phyloP scores from a whole-genome alignment of 441 rosid genomes.

The Erodium trifolium region DNA sequence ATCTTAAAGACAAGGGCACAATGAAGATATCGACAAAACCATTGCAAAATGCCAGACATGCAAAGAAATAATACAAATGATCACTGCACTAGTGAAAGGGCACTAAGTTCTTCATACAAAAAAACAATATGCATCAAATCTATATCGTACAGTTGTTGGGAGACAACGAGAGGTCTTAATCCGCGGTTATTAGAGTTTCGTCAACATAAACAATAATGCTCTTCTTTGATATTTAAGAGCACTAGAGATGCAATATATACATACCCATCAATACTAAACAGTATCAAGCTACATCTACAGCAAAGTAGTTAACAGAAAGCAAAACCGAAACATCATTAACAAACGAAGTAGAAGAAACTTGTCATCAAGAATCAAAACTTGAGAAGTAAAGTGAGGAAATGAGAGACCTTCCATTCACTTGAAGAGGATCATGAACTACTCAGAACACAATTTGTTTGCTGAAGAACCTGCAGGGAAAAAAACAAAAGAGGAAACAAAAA shows the following conservation, averaged over 20 bases:
- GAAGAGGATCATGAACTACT: neutral
- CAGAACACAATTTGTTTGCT: neutral
- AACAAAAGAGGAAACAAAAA: conserved; percentile 12
- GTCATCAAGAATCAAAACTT: neutral
- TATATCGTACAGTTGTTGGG: neutral
- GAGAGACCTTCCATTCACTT: conserved; percentile 36
- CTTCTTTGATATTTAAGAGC: too few relatives aligned
- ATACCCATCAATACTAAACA: neutral
- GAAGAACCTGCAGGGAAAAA: conserved; percentile 11
- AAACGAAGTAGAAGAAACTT: neutral
- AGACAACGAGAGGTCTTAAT: neutral
- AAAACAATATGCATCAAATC: conserved; percentile 3
- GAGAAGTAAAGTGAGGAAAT: conserved; percentile 10
- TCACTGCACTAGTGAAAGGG: neutral
- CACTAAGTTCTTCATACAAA: neutral
- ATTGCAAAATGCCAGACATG: neutral
- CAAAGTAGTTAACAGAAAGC: neutral
- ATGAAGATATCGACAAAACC: neutral
- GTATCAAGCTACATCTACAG: neutral
- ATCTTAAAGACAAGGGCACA: neutral
- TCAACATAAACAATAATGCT: neutral
- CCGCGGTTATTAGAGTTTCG: neutral
- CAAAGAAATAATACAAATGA: neutral
- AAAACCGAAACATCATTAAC: conserved; percentile 6
- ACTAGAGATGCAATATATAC: too few relatives aligned